These are phyloP conservation scores for Rhodamnia rubescens DNA, from an alignment of 345 rosid species.

Conservation along the genomic window DNA sequence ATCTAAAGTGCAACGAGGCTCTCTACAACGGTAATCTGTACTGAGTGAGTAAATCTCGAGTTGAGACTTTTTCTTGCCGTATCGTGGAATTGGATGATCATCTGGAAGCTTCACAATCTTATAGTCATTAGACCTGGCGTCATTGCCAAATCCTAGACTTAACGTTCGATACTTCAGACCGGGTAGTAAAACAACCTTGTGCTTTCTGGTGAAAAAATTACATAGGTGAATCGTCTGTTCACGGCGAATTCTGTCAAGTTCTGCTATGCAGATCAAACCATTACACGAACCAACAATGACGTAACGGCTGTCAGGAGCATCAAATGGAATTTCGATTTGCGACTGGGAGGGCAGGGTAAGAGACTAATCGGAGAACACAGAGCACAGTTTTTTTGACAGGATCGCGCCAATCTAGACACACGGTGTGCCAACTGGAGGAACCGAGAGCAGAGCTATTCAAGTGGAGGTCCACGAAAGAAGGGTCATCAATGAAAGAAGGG, in stretches of 20 bases:
- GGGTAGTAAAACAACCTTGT: background rate
- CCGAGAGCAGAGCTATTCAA: background rate
- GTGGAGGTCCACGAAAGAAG: background rate
- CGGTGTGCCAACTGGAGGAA: background rate
- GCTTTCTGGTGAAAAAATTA: background rate
- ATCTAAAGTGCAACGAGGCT: no score
- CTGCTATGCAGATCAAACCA: background rate
- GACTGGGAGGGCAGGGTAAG: background rate
- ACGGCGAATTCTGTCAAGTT: background rate
- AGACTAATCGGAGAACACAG: background rate
- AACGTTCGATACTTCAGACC: background rate
- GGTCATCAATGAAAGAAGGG: no score
- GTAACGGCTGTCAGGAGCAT: background rate
- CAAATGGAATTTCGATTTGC: background rate
- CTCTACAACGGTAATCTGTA: background rate
- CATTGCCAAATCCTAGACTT: background rate
- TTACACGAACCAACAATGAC: background rate
- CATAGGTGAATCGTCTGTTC: background rate
- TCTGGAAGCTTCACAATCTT: background rate
- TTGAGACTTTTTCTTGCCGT: background rate
- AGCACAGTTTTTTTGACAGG: background rate
- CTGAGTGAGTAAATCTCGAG: background rate
- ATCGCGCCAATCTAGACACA: background rate
- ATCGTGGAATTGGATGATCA: background rate
- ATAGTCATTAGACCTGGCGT: background rate